phyloP scores from a whole-genome alignment of 257 asterid genomes.

The Ophiorrhiza pumila region DNA sequence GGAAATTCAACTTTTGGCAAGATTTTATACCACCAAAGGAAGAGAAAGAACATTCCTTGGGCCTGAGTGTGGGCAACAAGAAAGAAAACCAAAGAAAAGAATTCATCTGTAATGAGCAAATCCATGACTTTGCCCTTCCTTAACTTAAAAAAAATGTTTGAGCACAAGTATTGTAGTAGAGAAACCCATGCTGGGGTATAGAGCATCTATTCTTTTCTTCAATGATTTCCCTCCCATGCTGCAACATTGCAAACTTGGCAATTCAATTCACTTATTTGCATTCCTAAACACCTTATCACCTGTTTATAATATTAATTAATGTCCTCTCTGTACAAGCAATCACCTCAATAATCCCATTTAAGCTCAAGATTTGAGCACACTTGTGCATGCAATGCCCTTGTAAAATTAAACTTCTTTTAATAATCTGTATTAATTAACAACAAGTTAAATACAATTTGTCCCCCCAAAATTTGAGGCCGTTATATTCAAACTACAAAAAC shows the following conservation, averaged over 20 bases:
- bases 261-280: not conserved
- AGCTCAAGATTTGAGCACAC: too few relatives aligned
- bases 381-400: too few relatives aligned
- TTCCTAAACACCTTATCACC: too few relatives aligned
- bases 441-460: too few relatives aligned
- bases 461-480: too few relatives aligned
- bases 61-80: slow-evolving; percentile 40
- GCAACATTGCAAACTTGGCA: not conserved
- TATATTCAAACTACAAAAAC: too few relatives aligned
- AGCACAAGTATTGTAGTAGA: slow-evolving; percentile 27
- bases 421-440: too few relatives aligned
- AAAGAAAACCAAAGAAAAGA: slow-evolving; percentile 48
- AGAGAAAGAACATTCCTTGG: slow-evolving; percentile 67
- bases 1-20: slow-evolving; percentile 37
- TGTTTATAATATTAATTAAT: too few relatives aligned
- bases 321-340: not conserved
- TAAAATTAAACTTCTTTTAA: too few relatives aligned
- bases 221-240: not conserved
- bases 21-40: slow-evolving; percentile 26
- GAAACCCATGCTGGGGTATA: not conserved
- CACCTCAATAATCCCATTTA: too few relatives aligned
- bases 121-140: slow-evolving; percentile 25
- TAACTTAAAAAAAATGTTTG: slow-evolving; percentile 23
- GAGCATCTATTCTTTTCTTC: slow-evolving; percentile 33
- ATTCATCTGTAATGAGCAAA: slow-evolving; percentile 31